Percentiles rank a stretch among this genome's conserved stretches.
Evolutionary conservation across 1,284 basidiomycete species (phyloP).

Genomic region (Cryptococcus jaspeensis): DNA sequence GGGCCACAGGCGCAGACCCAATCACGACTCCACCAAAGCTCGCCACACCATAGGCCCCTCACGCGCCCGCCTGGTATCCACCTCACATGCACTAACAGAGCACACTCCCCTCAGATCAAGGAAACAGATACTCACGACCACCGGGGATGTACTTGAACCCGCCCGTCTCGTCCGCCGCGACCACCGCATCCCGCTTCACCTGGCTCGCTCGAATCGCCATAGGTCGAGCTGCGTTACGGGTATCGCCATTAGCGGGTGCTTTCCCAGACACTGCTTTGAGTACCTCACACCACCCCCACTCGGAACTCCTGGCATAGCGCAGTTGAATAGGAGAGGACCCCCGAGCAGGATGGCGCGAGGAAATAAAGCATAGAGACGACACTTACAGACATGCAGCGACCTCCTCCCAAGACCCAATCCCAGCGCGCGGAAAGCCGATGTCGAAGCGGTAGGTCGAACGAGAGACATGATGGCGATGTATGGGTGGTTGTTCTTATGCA

Average conservation of each 20-base stretch:
- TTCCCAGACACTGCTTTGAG: background rate
- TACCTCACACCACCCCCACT: background rate
- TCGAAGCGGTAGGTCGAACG: conserved; percentile 29
- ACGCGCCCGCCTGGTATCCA: background rate
- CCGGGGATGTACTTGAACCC: conserved; percentile 52
- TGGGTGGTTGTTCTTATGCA: conserved; percentile 9
- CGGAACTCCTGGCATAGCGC: background rate
- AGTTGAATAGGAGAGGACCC: background rate
- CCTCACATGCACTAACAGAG: background rate
- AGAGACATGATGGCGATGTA: conserved; percentile 34
- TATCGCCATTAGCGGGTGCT: conserved; percentile 3
- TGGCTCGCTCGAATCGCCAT: conserved; percentile 32
- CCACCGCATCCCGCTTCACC: conserved; percentile 25
- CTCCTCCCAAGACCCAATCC: conserved; percentile 38
- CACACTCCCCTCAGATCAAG: background rate
- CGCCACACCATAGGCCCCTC: too few species aligned
- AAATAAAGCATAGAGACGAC: background rate
- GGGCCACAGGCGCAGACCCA: too few species aligned
- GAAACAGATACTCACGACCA: conserved; percentile 45
- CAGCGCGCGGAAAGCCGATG: conserved; percentile 22
- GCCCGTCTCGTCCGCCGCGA: conserved; percentile 46
- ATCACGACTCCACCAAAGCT: too few species aligned
- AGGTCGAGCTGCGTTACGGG: conserved; percentile 28
- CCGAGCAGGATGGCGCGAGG: background rate
- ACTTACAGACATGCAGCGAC: conserved; percentile 41